Evolutionary conservation across 148 eudicot species (phyloP), one percentile per base, ranked within the genome.

Genomic region (Suaeda aralocaspica): DNA sequence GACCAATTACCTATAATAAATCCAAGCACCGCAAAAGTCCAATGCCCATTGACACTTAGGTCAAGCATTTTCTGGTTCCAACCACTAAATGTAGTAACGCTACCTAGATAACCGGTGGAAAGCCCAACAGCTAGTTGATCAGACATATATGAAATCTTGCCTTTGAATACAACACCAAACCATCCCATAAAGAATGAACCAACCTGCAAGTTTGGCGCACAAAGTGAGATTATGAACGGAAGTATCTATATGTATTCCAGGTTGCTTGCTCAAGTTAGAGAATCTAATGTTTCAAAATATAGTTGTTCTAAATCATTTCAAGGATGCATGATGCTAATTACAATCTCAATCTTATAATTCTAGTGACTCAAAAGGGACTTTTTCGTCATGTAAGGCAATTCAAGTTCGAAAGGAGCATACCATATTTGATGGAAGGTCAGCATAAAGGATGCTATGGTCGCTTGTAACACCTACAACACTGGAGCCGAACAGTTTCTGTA

Each of bases 111-210:
- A 72, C 99, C 99, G 66, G 96, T 94, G 34, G 97, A 64, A 21
- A 94, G 58, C 34, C 98, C 98, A 69, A 87, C 74, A 19, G 88
- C 96, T 60, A 94, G 82, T 52, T 87, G 79, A 51, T 87, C 85
- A 2, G 92, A 87, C 25, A 84, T 9, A 41, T 74, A 68, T 70
- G 86, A 42, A 63, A 94, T 84, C 67, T 89, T 78, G 70, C 77
- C 80, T 81, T 94, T 91, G 70, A 91, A 94, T 53, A 89, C 93
- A 57, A 89, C 78, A 21, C 99, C 99, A n/a, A 83, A 82, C 99
- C 99, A 94, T 39, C 99, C 99, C 99, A 94, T 94, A 64, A 94
- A 86, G 84, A 89, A 94, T 22, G 96, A 94, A 68, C 97, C 99
- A 55, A 93, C 84, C 96, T 93, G 48, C 26, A 67, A 55, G 52